A percentile compares a stretch with the other conserved stretches of the same genome.
phyloP scores from a whole-genome alignment of 371 early-diverging fungal genomes.

The Mucor sp. region DNA sequence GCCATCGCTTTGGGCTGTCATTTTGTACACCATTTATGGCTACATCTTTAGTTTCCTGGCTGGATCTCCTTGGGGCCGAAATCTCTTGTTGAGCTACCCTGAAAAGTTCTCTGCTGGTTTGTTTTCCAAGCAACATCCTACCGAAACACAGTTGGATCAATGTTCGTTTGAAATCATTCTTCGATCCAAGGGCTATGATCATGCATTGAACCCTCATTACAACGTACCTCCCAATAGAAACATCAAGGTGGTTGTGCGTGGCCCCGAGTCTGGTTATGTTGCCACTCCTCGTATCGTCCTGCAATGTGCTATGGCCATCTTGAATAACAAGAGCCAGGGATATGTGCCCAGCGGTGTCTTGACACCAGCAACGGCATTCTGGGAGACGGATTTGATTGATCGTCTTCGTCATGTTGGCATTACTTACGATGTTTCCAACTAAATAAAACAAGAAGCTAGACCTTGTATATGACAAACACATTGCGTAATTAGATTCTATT shows the following conservation, averaged over 20 bases:
- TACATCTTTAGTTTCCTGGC: constrained; percentile 54
- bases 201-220: constrained; percentile 16
- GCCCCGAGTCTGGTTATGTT: constrained; percentile 67
- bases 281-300: constrained; percentile 63
- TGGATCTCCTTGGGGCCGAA: constrained; percentile 57
- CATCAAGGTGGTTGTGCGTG: constrained; percentile 54
- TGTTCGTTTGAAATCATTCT: constrained; percentile 59
- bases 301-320: constrained; percentile 56
- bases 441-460: not conserved
- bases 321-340: constrained; percentile 36
- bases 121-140: constrained; percentile 65
- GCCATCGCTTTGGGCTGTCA: constrained; percentile 50
- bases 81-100: constrained; percentile 60
- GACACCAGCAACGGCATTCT: constrained; percentile 65
- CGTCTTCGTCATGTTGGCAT: constrained; percentile 57
- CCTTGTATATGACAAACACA: not conserved
- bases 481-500: not conserved
- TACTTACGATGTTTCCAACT: constrained; percentile 41
- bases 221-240: constrained; percentile 40
- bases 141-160: constrained; percentile 54
- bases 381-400: constrained; percentile 57
- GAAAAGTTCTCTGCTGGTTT: constrained; percentile 53
- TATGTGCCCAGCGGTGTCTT: constrained; percentile 61
- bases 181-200: constrained; percentile 54
- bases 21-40: constrained; percentile 37